Conservation (phyloP, 73 alveolate species). For the Uronychia binucleata region DNA sequence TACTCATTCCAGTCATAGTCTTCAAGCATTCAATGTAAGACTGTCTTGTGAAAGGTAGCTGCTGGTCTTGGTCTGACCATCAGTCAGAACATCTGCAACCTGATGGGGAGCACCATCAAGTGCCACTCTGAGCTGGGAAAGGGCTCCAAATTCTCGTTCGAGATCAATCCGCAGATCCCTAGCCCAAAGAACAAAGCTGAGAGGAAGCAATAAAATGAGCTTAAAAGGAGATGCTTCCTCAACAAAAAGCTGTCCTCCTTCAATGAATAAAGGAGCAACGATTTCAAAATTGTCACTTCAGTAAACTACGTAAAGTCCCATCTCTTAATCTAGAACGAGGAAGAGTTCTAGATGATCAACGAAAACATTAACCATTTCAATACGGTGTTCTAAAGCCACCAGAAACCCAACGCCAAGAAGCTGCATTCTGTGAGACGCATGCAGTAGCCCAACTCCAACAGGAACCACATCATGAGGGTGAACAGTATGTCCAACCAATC, state of each 20-base stretch:
- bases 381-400: background rate
- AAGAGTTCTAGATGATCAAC: background rate
- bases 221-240: background rate
- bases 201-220: background rate
- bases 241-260: background rate
- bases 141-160: background rate
- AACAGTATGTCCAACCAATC: too few relatives aligned
- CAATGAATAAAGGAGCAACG: background rate
- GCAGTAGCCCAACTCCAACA: too few relatives aligned
- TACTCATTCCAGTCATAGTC: background rate
- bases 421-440: too few relatives aligned
- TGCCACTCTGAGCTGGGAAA: background rate
- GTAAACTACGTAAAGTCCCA: background rate
- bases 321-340: background rate
- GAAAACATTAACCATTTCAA: background rate
- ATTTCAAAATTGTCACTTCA: background rate
- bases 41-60: background rate
- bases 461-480: too few relatives aligned
- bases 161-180: background rate
- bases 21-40: background rate
- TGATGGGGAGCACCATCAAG: background rate
- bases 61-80: constrained; percentile 9
- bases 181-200: background rate
- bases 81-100: background rate
- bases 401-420: too few relatives aligned